These are phyloP conservation scores for Cercospora zeae-maydis DNA, from an alignment of 2,329 filamentous ascomycete species.

Conservation along the genomic window DNA sequence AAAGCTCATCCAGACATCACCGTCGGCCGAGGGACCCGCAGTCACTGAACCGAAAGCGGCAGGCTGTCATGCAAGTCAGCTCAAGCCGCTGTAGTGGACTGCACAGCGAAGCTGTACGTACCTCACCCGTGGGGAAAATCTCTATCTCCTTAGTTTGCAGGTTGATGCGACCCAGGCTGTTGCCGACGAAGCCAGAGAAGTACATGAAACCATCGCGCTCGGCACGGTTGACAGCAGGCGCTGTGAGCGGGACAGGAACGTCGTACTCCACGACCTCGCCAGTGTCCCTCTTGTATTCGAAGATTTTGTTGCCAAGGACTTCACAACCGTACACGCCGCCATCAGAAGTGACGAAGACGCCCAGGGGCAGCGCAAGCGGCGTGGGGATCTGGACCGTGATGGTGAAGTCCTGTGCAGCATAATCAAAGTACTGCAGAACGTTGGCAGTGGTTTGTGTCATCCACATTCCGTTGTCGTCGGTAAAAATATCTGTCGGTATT, in stretches of 20 bases:
- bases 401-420: constrained; percentile 12
- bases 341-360: constrained; percentile 19
- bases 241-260: constrained; percentile 18
- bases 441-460: constrained; percentile 28
- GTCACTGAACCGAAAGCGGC: constrained; percentile 17
- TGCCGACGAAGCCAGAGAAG: constrained; percentile 25
- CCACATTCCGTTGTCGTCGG: constrained; percentile 25
- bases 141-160: constrained; percentile 22
- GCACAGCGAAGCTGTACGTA: not conserved
- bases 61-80: constrained; percentile 5
- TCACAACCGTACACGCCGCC: constrained; percentile 20
- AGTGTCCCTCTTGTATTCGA: constrained; percentile 21
- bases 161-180: constrained; percentile 25
- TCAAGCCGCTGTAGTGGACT: not conserved
- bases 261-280: constrained; percentile 20
- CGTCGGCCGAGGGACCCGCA: constrained; percentile 21
- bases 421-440: constrained; percentile 8
- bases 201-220: constrained; percentile 25
- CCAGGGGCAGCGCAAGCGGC: constrained; percentile 18
- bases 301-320: constrained; percentile 19
- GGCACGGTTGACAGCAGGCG: constrained; percentile 25
- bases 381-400: constrained; percentile 18
- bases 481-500: constrained; percentile 18
- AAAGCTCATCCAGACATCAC: constrained; percentile 24
- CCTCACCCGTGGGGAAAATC: constrained; percentile 18